Base-by-base conservation (phyloP, 768 basidiomycete species). In the Boletus subcaerulescens region DNA sequence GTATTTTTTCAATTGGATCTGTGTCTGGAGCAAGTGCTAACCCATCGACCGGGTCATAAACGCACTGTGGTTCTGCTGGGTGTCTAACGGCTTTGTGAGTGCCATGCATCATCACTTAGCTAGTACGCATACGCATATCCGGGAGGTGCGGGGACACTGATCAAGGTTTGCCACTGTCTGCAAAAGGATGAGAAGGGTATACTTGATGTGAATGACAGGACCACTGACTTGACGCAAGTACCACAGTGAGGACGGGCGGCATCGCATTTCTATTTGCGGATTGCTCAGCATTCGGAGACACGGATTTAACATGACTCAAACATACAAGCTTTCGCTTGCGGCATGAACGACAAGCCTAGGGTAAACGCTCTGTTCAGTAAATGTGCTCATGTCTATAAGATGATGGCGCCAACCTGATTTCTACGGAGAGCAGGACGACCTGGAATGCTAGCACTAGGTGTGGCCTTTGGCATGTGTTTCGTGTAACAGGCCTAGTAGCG, bases 1-100 rank as follows among this genome's bases (percentile, higher is more conserved):
- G 81, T 53, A 93, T 90, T 68, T 86, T 89, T 57, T 90, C 87
- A 13, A 82, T 62, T n/a, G 89, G 89, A 69, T 92, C 87, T 13
- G 80, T 83, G 55, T 91, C 88, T 46, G 89, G 81, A 20, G 87
- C 85, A 38, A 93, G 79, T 9, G 83, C 77, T 36, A 92, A 70
- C 17, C 91, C 91, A 68, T 93, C 91, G 15, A 92, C 85, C 3
- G 90, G 91, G 71, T 93, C 91, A 67, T 93, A 93, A 11, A 82
- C 82, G 63, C 91, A 93, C 63, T 87, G 86, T 9, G 91, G 91
- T 68, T 91, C 89, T 11, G 81, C 75, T n/a, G 91, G 91, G 71
- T 93, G 91, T 22, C 89, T 91, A 61, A 32, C 39, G 59, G 46
- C 60, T 35, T 44, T 45, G 46, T 59, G 45, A 63, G 53, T 15